phyloP scores from a whole-genome alignment of 139 green algal species.

The Micromonas commoda region DNA sequence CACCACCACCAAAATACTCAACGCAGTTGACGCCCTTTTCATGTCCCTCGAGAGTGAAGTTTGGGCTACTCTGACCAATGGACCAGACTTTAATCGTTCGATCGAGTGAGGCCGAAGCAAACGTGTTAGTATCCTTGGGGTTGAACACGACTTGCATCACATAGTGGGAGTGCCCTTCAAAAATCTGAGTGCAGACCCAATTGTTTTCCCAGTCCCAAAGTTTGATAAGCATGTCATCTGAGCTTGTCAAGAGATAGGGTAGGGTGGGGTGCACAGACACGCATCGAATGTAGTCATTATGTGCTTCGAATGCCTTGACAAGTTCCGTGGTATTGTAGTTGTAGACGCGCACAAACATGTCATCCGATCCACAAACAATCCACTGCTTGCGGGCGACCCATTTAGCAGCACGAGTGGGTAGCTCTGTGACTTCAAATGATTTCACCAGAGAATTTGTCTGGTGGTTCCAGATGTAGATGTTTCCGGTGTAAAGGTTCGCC shows the following conservation, averaged over 20 bases:
- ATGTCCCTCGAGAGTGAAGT: conserved; percentile 98
- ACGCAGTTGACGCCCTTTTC: conserved; percentile 97
- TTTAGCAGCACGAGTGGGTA: conserved; percentile 81
- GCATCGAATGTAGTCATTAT: conserved; percentile 96
- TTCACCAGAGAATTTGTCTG: conserved; percentile 84
- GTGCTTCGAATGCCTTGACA: conserved; percentile 93
- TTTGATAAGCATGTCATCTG: conserved; percentile 99
- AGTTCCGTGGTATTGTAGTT: conserved; percentile 99
- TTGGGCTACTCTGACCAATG: conserved; percentile 81
- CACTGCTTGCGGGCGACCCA: conserved; percentile 97
- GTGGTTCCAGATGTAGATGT: conserved; percentile 96
- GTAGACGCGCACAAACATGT: conserved; percentile 97
- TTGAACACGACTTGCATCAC: conserved; percentile 98
- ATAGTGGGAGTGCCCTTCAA: conserved; percentile 98
- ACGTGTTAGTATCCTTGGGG: conserved; percentile 99
- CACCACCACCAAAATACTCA: conserved; percentile 94
- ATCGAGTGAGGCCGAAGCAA: conserved; percentile 92
- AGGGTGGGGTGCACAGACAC: conserved; percentile 89
- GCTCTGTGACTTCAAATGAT: conserved; percentile 82
- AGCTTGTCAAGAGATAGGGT: conserved; percentile 85
- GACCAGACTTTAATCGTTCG: conserved; percentile 96
- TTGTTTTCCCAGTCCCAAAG: conserved; percentile 99
- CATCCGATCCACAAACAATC: conserved; percentile 83
- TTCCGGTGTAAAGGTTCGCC: conserved; percentile 93
- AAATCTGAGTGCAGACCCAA: conserved; percentile 87